phyloP scores from a whole-genome alignment of 371 early-diverging fungal genomes.

The Apophysomyces elegans region DNA sequence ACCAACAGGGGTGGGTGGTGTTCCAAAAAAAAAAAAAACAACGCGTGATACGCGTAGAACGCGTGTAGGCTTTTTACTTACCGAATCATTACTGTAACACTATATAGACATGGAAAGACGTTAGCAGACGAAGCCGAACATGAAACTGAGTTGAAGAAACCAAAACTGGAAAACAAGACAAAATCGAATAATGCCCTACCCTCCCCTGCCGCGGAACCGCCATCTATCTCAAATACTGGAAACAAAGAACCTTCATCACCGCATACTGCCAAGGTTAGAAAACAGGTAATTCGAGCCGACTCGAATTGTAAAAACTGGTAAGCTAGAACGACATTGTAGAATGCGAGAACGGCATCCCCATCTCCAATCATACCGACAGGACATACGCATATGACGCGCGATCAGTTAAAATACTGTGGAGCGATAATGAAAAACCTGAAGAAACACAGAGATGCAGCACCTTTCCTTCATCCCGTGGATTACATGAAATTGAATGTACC shows the following conservation, averaged over 20 bases:
- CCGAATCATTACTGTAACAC: not conserved
- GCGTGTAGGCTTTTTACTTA: not conserved
- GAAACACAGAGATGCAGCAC: constrained; percentile 70
- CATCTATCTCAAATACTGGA: not conserved
- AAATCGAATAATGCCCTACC: constrained; percentile 9
- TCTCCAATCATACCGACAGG: constrained; percentile 18
- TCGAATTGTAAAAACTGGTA: not conserved
- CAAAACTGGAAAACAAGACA: constrained; percentile 1
- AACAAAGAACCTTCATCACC: constrained; percentile 5
- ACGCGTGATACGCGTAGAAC: constrained; percentile 5
- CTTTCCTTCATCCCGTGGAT: constrained; percentile 94
- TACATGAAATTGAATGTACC: constrained; percentile 87
- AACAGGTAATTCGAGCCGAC: constrained; percentile 4
- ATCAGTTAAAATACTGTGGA: constrained; percentile 78
- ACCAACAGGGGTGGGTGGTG: constrained; percentile 2
- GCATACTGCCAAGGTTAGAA: constrained; percentile 4
- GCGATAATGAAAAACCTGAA: constrained; percentile 76
- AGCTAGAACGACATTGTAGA: not conserved
- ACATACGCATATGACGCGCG: constrained; percentile 61
- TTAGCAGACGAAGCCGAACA: not conserved
- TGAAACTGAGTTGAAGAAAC: constrained; percentile 1
- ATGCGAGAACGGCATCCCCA: constrained; percentile 23
- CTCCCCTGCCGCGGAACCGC: not conserved
- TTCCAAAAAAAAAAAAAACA: not conserved
- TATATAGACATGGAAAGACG: not conserved